Evolutionary conservation across 129 eudicot genomes (phyloP).

Genomic region (carrot (Daucus carota)): DNA sequence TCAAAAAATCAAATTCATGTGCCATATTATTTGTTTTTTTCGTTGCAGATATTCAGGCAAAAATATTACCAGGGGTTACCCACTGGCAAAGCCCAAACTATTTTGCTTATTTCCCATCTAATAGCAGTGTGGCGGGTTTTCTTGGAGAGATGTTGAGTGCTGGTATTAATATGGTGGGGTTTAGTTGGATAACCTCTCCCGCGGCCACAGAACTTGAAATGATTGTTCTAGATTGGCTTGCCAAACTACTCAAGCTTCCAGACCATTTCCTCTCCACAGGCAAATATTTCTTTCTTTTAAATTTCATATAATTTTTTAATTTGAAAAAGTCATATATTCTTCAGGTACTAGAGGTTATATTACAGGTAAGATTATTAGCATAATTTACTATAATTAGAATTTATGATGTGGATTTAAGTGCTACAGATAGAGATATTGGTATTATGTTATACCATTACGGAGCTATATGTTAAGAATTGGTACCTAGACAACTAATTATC

Average conservation of each 20-base stretch:
- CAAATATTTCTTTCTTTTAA: conserved; percentile 15
- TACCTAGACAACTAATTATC: background rate
- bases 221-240: conserved; percentile 97
- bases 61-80: conserved; percentile 91
- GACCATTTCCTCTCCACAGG: conserved; percentile 79
- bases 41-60: conserved; percentile 69
- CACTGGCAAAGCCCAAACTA: conserved; percentile 97
- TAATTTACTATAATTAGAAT: background rate
- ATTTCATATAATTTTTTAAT: background rate
- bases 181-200: conserved; percentile 97
- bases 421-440: background rate
- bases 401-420: background rate
- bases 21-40: no score
- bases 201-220: conserved; percentile 97
- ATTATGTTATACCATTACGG: background rate
- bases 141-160: conserved; percentile 98
- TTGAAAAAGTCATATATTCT: background rate
- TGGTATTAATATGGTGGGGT: conserved; percentile 93
- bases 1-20: no score
- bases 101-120: conserved; percentile 77
- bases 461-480: background rate
- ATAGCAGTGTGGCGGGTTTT: conserved; percentile 92
- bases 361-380: background rate
- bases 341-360: background rate
- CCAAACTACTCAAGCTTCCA: conserved; percentile 78